Percentiles rank a stretch among this genome's conserved stretches.
These are phyloP conservation scores for Parafenestella ontariensis DNA, from an alignment of 2,329 filamentous ascomycete species.

Conservation along the genomic window DNA sequence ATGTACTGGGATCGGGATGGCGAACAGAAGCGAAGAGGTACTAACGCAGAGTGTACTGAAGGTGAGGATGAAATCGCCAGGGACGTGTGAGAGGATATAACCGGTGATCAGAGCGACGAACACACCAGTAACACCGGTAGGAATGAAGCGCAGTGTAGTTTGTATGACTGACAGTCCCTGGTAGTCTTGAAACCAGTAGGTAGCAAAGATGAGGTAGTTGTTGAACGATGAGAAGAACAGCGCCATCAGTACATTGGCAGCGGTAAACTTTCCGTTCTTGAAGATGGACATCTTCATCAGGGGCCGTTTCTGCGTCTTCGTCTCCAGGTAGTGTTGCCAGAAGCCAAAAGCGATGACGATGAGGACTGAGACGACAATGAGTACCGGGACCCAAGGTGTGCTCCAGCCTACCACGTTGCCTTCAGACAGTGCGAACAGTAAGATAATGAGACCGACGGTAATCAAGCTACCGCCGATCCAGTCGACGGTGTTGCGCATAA, in stretches of 20 bases:
- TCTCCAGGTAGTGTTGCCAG: conserved; percentile 69
- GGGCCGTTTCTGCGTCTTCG: conserved; percentile 58
- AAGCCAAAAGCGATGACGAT: conserved; percentile 64
- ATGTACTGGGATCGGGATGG: conserved; percentile 65
- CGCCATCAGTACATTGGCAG: conserved; percentile 69
- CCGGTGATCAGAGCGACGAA: conserved; percentile 63
- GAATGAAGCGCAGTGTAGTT: conserved; percentile 73
- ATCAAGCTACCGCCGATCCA: conserved; percentile 71
- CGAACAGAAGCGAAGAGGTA: conserved; percentile 66
- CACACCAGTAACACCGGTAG: conserved; percentile 67
- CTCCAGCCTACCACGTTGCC: conserved; percentile 74
- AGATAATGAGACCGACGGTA: conserved; percentile 66
- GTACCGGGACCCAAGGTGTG: conserved; percentile 66
- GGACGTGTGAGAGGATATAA: conserved; percentile 55
- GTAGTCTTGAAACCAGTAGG: conserved; percentile 74
- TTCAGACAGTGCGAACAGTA: conserved; percentile 72
- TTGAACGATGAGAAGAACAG: conserved; percentile 74
- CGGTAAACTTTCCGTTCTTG: conserved; percentile 64
- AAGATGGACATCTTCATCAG: conserved; percentile 74
- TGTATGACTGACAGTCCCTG: conserved; percentile 68
- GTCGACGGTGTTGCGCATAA: conserved; percentile 62
- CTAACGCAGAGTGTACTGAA: conserved; percentile 65
- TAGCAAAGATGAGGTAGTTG: conserved; percentile 71
- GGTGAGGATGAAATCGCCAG: conserved; percentile 64
- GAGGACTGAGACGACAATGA: conserved; percentile 66